These are phyloP conservation scores for Plantago lanceolata DNA, from an alignment of 305 asterid species.

Conservation along the genomic window DNA sequence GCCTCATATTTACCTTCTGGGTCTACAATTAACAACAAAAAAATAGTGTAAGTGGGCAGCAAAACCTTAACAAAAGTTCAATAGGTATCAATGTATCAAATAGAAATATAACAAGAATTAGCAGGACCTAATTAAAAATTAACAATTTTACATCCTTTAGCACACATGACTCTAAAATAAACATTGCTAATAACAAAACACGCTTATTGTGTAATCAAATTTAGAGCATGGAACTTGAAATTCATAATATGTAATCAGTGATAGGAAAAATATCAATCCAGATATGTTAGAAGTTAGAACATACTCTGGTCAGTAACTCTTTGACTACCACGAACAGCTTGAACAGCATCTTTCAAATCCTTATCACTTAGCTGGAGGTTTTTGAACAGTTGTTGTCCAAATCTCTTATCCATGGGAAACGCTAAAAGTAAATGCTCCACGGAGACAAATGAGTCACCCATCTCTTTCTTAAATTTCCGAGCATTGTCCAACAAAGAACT, in stretches of 20 bases:
- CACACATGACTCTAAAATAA: not conserved
- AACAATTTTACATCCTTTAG: no score
- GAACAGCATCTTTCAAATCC: slow-evolving; percentile 75
- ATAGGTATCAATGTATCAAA: not conserved
- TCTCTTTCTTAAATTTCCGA: slow-evolving; percentile 55
- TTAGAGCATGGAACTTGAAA: no score
- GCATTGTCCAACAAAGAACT: slow-evolving; percentile 66
- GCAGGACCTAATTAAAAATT: not conserved
- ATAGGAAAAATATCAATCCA: not conserved
- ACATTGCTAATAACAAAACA: not conserved
- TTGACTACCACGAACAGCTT: slow-evolving; percentile 86
- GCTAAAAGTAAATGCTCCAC: slow-evolving; percentile 87
- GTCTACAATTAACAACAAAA: slow-evolving; percentile 31
- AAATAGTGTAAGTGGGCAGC: slow-evolving; percentile 14
- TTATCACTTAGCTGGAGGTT: slow-evolving; percentile 59
- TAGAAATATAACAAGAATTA: not conserved
- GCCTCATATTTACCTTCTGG: slow-evolving; percentile 80
- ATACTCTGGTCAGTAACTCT: slow-evolving; percentile 84
- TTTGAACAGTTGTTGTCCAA: slow-evolving; percentile 65
- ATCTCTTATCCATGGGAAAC: slow-evolving; percentile 64
- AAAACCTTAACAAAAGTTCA: slow-evolving; percentile 2
- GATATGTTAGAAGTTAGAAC: slow-evolving; percentile 18
- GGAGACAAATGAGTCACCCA: slow-evolving; percentile 82
- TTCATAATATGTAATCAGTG: no score
- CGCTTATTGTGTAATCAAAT: not conserved